Base-by-base conservation (phyloP, 1,284 basidiomycete species). In the Tylopilus sp. region DNA sequence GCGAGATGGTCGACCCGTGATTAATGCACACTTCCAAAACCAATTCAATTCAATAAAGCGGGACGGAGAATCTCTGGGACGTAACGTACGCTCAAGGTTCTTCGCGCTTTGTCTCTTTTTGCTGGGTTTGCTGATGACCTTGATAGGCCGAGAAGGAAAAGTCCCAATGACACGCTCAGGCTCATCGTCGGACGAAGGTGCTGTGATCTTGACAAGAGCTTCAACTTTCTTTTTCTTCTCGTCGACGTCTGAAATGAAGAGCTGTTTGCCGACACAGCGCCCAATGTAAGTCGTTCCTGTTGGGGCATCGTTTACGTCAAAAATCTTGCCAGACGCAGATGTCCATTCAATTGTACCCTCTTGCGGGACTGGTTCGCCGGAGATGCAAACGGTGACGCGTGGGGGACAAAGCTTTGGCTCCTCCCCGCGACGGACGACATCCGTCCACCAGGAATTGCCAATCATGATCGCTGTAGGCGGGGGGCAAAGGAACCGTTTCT, bases 401-500 rank as follows among this genome's bases (percentile, higher is more conserved):
- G 94, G 94, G 9, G 90, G 86, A 55, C 79, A 82, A 37, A 84
- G 70, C 63, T 87, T 80, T 56, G 86, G 74, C 55, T 87, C 86
- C 61, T 89, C 86, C 18, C 84, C 84, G 38, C 83, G 74, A 54
- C 83, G 79, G 40, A 80, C 66, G 47, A 83, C 76, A 60, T 89
- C 83, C 48, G 85, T 82, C 91, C 93, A 97, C 95, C 95, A 98
- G 23, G 89, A 88, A 63, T 91, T 89, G 41, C 95, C 96, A 61
- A 97, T 89, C 74, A 98, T 82, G 61, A 94, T 88, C 30, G 93
- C 95, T 41, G 92, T 93, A 4, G 95, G 95, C 46, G 94, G 95
- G 2, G 96, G 96, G 64, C 94, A 97, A 13, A 98, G 79, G 77
- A 97, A 97, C 78, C 95, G 82, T 71, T 97, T 97, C 71, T 98